phyloP scores from a whole-genome alignment of 1,284 basidiomycete genomes.

The Papiliotrema flavescens region DNA sequence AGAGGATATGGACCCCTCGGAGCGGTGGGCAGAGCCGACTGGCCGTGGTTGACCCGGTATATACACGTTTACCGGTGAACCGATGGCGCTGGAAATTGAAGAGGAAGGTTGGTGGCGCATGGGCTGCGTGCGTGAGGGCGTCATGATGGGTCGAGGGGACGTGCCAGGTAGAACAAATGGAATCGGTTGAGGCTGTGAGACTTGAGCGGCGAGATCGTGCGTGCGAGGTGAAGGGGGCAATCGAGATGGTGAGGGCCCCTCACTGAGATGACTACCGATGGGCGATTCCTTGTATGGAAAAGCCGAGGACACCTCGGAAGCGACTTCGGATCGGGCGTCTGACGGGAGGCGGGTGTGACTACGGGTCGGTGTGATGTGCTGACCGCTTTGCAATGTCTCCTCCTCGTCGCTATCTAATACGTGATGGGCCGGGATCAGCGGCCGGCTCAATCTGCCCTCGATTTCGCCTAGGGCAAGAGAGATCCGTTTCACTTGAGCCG shows the following conservation, averaged over 20 bases:
- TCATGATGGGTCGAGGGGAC: slow-evolving; percentile 27
- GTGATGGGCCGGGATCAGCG: neutral
- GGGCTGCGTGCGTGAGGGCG: slow-evolving; percentile 33
- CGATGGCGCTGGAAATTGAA: slow-evolving; percentile 13
- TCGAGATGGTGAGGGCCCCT: slow-evolving; percentile 11
- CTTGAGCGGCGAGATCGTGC: slow-evolving; percentile 24
- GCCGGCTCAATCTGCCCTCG: slow-evolving; percentile 20
- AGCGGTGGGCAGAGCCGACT: slow-evolving; percentile 27
- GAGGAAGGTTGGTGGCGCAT: slow-evolving; percentile 29
- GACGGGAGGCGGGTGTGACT: neutral
- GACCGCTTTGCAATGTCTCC: slow-evolving; percentile 1
- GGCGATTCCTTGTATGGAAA: slow-evolving; percentile 32
- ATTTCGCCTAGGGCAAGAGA: slow-evolving; percentile 42
- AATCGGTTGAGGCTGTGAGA: slow-evolving; percentile 7
- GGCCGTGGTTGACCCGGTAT: slow-evolving; percentile 44
- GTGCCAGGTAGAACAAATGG: neutral
- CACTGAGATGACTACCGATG: slow-evolving; percentile 2
- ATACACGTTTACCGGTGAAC: slow-evolving; percentile 24
- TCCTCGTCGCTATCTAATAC: neutral
- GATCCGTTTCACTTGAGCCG: slow-evolving; percentile 40
- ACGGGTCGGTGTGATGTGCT: neutral
- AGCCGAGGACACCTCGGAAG: slow-evolving; percentile 19
- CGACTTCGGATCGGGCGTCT: neutral
- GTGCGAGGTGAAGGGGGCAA: slow-evolving; percentile 33
- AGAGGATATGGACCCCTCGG: slow-evolving; percentile 26